Conservation (phyloP, 2,329 filamentous ascomycete genomes). For the Aureobasidium musti region DNA sequence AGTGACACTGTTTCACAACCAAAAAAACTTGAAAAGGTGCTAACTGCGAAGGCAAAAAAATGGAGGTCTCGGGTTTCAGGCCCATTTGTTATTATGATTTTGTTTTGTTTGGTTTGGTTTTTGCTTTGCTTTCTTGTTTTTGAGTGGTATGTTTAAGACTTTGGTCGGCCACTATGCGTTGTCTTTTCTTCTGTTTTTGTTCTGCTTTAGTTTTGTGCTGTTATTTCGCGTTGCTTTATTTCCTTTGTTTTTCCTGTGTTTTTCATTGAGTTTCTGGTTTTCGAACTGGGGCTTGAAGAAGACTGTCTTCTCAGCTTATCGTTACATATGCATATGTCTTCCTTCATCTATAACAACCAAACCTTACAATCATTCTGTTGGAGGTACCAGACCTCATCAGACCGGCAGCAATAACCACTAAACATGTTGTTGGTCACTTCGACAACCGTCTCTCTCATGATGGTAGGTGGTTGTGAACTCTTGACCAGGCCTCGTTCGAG, state of each 20-base stretch:
- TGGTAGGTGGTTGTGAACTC: no score
- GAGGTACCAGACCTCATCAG: no score
- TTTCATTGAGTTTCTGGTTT: slow-evolving; percentile 5
- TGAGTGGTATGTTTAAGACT: slow-evolving; percentile 16
- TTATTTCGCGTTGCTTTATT: neutral
- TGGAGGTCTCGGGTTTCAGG: slow-evolving; percentile 13
- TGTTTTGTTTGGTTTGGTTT: neutral
- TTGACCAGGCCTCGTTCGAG: no score
- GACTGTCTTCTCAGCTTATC: neutral
- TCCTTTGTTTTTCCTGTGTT: neutral
- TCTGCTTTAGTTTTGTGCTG: neutral
- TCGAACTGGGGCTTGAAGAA: neutral
- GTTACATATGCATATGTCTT: no score
- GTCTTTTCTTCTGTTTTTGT: neutral
- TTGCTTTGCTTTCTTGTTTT: neutral
- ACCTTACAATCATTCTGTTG: no score
- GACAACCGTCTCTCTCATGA: no score
- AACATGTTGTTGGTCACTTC: no score
- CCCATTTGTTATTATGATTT: neutral
- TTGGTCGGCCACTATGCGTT: slow-evolving; percentile 16
- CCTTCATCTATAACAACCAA: no score
- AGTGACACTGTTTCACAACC: neutral
- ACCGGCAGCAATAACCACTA: no score
- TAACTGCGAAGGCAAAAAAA: slow-evolving; percentile 25
- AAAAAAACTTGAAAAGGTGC: slow-evolving; percentile 21